Evolutionary conservation across 768 basidiomycete genomes (phyloP).

Genomic region (Lactarius indigo): DNA sequence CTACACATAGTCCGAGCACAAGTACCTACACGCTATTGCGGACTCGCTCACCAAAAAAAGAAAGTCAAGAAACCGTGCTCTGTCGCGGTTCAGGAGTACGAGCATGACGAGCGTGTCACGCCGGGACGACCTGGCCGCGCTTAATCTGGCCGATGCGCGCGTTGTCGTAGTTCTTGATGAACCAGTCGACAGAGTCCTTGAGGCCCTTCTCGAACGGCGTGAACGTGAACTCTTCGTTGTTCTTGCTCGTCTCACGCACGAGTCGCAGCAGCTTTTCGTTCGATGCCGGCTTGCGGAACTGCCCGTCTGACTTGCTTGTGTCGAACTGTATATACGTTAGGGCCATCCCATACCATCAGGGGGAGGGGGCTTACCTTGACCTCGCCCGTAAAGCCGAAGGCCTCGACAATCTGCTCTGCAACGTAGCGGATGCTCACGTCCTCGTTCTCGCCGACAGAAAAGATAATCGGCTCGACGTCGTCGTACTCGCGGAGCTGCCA

Average conservation of each 20-base stretch:
- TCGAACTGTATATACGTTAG: slow-evolving; percentile 56
- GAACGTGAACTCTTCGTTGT: slow-evolving; percentile 80
- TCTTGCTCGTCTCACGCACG: slow-evolving; percentile 33
- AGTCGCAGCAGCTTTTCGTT: slow-evolving; percentile 65
- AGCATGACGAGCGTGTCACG: background rate
- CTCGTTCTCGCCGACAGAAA: slow-evolving; percentile 88
- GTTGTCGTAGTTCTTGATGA: slow-evolving; percentile 70
- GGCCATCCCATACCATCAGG: background rate
- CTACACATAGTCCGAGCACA: background rate
- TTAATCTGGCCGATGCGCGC: slow-evolving; percentile 54
- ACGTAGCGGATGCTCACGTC: slow-evolving; percentile 90
- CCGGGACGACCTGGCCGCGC: background rate
- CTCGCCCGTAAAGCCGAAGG: slow-evolving; percentile 70
- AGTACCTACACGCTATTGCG: background rate
- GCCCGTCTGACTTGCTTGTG: slow-evolving; percentile 78
- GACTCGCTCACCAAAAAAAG: background rate
- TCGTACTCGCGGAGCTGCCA: slow-evolving; percentile 90
- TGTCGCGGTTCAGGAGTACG: background rate
- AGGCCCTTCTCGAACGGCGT: slow-evolving; percentile 78
- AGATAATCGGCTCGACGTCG: slow-evolving; percentile 88
- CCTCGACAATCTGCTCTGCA: slow-evolving; percentile 82
- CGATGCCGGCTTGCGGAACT: slow-evolving; percentile 92
- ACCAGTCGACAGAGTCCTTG: slow-evolving; percentile 78
- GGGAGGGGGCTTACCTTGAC: slow-evolving; percentile 49
- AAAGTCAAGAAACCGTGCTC: background rate